Conservation (phyloP, 2,329 filamentous ascomycete genomes). For the Trichophyton benhamiae region DNA sequence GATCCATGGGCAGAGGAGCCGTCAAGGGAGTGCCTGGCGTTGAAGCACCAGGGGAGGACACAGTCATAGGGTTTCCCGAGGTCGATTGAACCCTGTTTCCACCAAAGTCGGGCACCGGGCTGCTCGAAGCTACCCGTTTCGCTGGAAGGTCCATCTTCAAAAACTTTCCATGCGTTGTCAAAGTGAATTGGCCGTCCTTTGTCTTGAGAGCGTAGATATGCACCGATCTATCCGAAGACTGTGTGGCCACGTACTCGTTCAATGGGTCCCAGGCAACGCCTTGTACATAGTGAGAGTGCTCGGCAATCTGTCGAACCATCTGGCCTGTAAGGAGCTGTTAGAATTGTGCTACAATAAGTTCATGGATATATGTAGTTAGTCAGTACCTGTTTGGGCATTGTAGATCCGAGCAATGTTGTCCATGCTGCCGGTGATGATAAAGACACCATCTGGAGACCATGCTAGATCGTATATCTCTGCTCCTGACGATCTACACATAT, state of each 20-base stretch:
- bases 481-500: constrained; percentile 91
- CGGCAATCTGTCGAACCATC: constrained; percentile 82
- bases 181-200: constrained; percentile 87
- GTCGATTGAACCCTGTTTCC: constrained; percentile 23
- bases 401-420: constrained; percentile 97
- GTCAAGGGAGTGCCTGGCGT: constrained; percentile 89
- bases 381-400: constrained; percentile 78
- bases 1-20: constrained; percentile 86
- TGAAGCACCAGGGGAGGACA: constrained; percentile 72
- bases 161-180: constrained; percentile 66
- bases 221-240: constrained; percentile 94
- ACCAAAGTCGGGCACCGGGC: constrained; percentile 69
- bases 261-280: constrained; percentile 96
- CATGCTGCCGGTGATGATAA: constrained; percentile 98
- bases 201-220: constrained; percentile 95
- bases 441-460: constrained; percentile 93
- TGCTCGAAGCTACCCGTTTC: constrained; percentile 77
- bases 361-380: neutral
- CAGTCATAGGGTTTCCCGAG: constrained; percentile 35
- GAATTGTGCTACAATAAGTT: neutral
- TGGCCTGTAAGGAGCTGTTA: constrained; percentile 31
- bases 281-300: constrained; percentile 97
- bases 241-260: constrained; percentile 95
- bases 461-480: constrained; percentile 97
- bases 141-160: constrained; percentile 89